Conservation (phyloP, 176 grass and related monocot species). For the Oryza coarctata region DNA sequence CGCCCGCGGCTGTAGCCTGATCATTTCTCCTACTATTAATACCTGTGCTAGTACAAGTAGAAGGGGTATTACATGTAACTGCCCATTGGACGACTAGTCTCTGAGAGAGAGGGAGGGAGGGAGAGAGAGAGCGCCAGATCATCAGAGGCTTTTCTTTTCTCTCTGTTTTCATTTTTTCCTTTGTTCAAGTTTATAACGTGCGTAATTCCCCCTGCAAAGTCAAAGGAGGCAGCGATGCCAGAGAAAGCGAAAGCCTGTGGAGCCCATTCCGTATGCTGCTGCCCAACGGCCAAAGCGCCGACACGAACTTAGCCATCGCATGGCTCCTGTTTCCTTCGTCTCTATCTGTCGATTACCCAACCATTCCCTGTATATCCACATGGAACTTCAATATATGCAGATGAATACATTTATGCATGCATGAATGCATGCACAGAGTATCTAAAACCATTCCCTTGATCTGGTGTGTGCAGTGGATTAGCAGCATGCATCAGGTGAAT, state of each 20-base stretch:
- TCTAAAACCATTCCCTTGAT: not conserved
- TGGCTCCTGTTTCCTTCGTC: not conserved
- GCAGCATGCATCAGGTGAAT: not conserved
- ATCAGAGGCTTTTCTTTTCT: constrained; percentile 25
- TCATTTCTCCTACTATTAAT: not conserved
- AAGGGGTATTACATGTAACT: not conserved
- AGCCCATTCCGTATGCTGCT: constrained; percentile 56
- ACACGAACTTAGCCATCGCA: constrained; percentile 41
- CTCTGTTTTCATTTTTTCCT: constrained; percentile 35
- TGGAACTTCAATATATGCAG: not conserved
- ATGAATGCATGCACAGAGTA: constrained; percentile 26
- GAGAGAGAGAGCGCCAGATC: not conserved
- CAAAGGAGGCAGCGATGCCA: constrained; percentile 79
- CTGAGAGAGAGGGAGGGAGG: not conserved
- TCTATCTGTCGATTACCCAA: not conserved
- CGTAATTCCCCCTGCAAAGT: constrained; percentile 63
- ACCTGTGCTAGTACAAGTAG: too few species aligned
- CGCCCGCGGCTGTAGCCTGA: constrained; percentile 21
- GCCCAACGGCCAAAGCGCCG: constrained; percentile 48
- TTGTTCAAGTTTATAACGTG: constrained; percentile 32
- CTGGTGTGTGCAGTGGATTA: constrained; percentile 2
- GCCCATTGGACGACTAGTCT: not conserved
- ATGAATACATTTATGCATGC: too few species aligned
- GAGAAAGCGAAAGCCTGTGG: constrained; percentile 83
- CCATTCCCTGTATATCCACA: not conserved